A percentile compares a stretch with the other conserved stretches of the same genome.
phyloP scores from a whole-genome alignment of 495 filamentous ascomycete species.

The Penicillium nucicola region DNA sequence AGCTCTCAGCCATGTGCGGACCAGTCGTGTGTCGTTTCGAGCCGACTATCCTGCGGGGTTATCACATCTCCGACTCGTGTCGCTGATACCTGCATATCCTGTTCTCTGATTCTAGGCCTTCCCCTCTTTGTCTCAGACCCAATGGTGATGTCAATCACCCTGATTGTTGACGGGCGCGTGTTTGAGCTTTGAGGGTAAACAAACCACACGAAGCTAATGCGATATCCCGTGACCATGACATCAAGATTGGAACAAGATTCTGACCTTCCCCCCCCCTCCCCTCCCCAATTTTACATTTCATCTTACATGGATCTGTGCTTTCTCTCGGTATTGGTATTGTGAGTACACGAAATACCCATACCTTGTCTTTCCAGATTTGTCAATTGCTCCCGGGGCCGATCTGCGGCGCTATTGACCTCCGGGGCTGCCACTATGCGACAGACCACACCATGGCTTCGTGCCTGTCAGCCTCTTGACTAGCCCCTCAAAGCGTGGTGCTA shows the following conservation, averaged over 20 bases:
- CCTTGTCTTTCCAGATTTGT: slow-evolving; percentile 12
- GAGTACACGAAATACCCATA: slow-evolving; percentile 24
- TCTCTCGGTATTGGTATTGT: not conserved
- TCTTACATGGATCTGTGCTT: not conserved
- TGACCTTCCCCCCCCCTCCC: not conserved
- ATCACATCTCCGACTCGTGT: slow-evolving; percentile 21
- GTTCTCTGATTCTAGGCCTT: slow-evolving; percentile 11
- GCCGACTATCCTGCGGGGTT: slow-evolving; percentile 27
- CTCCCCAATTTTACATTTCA: not conserved
- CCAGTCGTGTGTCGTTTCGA: slow-evolving; percentile 20
- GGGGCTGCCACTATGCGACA: slow-evolving; percentile 14
- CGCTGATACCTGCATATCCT: not conserved
- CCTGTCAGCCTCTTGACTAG: slow-evolving; percentile 18
- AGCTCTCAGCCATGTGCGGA: slow-evolving; percentile 25
- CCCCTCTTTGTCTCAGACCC: not conserved
- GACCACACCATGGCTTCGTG: slow-evolving; percentile 18
- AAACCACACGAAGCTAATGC: slow-evolving; percentile 25
- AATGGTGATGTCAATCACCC: slow-evolving; percentile 21
- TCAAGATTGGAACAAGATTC: not conserved
- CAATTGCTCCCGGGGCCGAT: slow-evolving; percentile 21
- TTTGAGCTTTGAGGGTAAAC: slow-evolving; percentile 15
- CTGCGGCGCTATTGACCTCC: slow-evolving; percentile 26
- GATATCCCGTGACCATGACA: slow-evolving; percentile 25
- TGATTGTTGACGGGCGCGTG: not conserved
- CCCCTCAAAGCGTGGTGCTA: slow-evolving; percentile 10